Evolutionary conservation across 1,284 basidiomycete species (phyloP).

Genomic region (Ceratobasidium sp.): DNA sequence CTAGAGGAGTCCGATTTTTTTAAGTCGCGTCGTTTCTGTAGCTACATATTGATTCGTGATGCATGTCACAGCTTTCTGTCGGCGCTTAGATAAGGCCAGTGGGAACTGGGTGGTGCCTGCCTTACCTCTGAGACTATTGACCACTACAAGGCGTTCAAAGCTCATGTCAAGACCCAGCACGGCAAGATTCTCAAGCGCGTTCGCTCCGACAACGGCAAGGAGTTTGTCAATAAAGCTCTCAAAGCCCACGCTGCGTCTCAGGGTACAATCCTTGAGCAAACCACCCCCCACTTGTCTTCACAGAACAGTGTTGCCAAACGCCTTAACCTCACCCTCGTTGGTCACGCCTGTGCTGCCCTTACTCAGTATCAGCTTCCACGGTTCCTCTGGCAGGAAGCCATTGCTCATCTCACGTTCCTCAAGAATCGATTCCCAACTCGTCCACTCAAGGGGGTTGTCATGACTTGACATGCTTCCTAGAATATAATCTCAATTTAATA

Average conservation of each 20-base stretch:
- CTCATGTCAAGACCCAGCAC: background rate
- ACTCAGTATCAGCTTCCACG: too few species aligned
- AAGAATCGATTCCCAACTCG: background rate
- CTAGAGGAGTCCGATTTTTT: too few species aligned
- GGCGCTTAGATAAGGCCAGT: too few species aligned
- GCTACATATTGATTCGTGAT: too few species aligned
- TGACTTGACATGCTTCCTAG: too few species aligned
- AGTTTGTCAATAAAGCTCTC: background rate
- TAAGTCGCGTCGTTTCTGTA: too few species aligned
- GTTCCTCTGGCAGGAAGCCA: slow-evolving; percentile 38
- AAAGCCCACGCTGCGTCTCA: background rate
- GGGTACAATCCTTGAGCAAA: slow-evolving; percentile 1
- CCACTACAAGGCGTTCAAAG: background rate
- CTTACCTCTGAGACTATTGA: background rate
- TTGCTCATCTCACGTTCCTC: background rate
- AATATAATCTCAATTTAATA: too few species aligned
- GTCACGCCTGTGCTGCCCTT: slow-evolving; percentile 1
- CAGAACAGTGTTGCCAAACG: slow-evolving; percentile 55
- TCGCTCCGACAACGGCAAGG: slow-evolving; percentile 9
- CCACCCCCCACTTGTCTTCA: slow-evolving; percentile 51
- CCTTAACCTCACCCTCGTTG: slow-evolving; percentile 50
- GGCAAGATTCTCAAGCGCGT: slow-evolving; percentile 1
- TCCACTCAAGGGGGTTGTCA: background rate
- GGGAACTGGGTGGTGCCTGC: too few species aligned
- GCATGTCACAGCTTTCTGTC: too few species aligned